Percentiles rank a stretch among this genome's conserved stretches.
Conservation (phyloP, 73 alveolate genomes). For the Paramecium biaurelia region DNA sequence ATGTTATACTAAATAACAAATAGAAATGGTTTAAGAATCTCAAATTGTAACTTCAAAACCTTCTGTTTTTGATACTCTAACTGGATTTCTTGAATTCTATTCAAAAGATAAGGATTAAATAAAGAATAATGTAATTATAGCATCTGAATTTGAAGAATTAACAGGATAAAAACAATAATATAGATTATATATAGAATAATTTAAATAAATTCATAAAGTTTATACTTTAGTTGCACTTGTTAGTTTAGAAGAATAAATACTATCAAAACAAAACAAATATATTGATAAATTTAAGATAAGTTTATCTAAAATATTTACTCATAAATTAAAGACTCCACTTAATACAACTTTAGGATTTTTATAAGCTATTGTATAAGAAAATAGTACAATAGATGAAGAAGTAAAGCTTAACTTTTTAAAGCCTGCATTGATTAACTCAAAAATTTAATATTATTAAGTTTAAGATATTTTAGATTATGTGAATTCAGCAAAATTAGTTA, state of each 20-base stretch:
- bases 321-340: constrained; percentile 29
- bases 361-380: neutral
- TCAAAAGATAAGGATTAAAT: neutral
- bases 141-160: neutral
- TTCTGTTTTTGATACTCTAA: neutral
- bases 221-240: neutral
- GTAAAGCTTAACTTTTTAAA: neutral
- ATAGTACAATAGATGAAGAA: neutral
- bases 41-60: neutral
- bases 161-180: neutral
- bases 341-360: neutral
- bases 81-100: neutral
- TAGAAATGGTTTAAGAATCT: neutral
- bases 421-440: neutral
- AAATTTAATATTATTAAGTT: neutral
- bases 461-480: neutral
- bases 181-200: neutral
- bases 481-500: neutral
- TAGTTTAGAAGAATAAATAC: neutral
- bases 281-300: neutral
- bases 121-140: neutral
- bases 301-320: constrained; percentile 9
- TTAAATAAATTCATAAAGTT: neutral
- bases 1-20: neutral
- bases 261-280: neutral